Base-by-base conservation (phyloP, 2,329 filamentous ascomycete species). In the Fusarium circinatum region DNA sequence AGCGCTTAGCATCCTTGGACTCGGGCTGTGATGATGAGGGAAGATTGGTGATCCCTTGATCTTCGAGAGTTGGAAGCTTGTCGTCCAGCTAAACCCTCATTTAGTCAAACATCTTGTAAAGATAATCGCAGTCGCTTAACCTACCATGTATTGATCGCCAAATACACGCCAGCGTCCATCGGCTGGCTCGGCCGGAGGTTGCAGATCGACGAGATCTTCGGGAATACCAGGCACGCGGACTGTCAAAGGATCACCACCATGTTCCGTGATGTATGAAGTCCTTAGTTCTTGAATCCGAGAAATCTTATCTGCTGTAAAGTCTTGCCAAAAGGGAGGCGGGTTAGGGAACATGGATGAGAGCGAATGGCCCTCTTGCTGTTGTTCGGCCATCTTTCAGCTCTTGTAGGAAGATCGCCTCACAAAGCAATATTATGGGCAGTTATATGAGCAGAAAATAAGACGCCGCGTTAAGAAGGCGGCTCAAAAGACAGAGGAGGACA, bases 271-370 rank as follows among this genome's bases (percentile, higher is more conserved):
- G 65, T 84, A 80, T 3, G 83, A 76, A 51, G 81, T 80, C 57
- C 84, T 85, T 20, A 89, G 75, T 28, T 83, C 81, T 11, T 84
- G 81, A 62, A 88, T 83, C 8, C 89, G 90, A 20, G 89, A 83
- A 59, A 94, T 78, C 79, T 96, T 97, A 34, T 92, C 90, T 7
- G 90, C 82, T 0, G 94, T 98, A 83, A 98, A 98, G 81, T 93
- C 88, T 75, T 92, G 92, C 91, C 94, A 98, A 84, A 98, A 97
- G 2, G 92, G 91, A 32, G 96, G 96, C 32, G 96, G 96, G 59
- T 93, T 90, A 30, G 96, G 96, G 80, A 95, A 98, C 45, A 92
- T 90, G 30, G 92, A 90, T 32, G 90, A 87, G 76, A 88, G 82
- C 52, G 86, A 84, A 41, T 82, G 81, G 15, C 83, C 79, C 65